Evolutionary conservation across 306 rosid genomes (phyloP), one percentile per base, ranked within the genome.

Genomic region (Corylus americana): DNA sequence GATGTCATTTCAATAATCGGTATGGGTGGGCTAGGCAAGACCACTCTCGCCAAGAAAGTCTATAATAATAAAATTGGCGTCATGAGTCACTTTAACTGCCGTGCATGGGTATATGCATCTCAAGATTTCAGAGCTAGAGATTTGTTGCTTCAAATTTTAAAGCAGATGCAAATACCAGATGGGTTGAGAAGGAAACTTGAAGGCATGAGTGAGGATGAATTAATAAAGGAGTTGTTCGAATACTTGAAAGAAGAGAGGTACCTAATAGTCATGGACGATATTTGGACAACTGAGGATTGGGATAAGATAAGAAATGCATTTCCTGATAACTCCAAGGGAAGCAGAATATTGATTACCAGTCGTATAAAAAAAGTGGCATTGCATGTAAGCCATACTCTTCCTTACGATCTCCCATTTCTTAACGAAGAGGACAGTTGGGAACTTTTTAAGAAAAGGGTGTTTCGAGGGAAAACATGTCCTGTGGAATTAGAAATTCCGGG

Each of bases 1-100:
- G 25, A 37, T 0, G 35, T 68, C 16, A 55, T 70, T 70, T 70
- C 79, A 17, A 74, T 80, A 20, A 31, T 68, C 1, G 84, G 79
- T 5, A 80, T 74, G 83, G 79, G 75, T 16, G 83, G 79, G 13
- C 11, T 67, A 39, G 83, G 83, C 3, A 80, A 80, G 44, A 80
- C 83, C 53, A 80, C 83, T 80, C 3, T 29, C 31, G 31, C 31
- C 31, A 29, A 29, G 31, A 29, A 29, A 29, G 31, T 29, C 31
- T 29, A 1, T 29, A 29, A 29, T 29, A 29, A 29, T 29, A 29
- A 29, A 29, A 29, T 29, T 29, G 31, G 31, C 31, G 31, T 29
- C 31, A 29, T 29, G 31, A 3, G 9, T 1, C 12, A 11, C 27
- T 80, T 74, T 57, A 2, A 48, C 29, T 4, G 13, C 1, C 10